phyloP scores from a whole-genome alignment of 257 asterid genomes.

The Salvia rosmarinus region DNA sequence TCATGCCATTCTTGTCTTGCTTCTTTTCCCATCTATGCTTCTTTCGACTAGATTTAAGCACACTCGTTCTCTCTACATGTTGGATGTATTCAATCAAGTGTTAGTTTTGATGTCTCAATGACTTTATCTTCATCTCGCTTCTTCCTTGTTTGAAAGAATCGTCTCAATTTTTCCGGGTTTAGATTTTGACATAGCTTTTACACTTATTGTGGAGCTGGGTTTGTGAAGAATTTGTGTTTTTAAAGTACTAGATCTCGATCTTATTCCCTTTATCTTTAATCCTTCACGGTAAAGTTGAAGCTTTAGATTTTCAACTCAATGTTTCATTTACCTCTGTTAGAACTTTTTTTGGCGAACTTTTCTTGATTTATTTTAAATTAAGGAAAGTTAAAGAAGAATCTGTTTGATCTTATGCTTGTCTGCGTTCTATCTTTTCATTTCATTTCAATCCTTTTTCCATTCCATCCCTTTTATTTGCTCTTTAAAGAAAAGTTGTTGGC shows the following conservation, averaged over 20 bases:
- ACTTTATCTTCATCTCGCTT: conserved; percentile 44
- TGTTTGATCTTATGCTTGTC: conserved; percentile 25
- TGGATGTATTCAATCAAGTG: neutral
- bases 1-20: conserved; percentile 22
- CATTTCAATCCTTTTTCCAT: neutral
- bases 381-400: conserved; percentile 15
- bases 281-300: conserved; percentile 23
- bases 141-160: conserved; percentile 27
- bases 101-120: conserved; percentile 29
- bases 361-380: neutral
- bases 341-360: conserved; percentile 1
- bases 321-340: conserved; percentile 29
- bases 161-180: conserved; percentile 10
- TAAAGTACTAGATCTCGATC: conserved; percentile 43
- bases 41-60: conserved; percentile 35
- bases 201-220: conserved; percentile 22
- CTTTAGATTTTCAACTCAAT: conserved; percentile 34
- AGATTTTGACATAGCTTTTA: conserved; percentile 13
- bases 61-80: conserved; percentile 18
- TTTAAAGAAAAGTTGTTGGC: conserved; percentile 22
- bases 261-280: conserved; percentile 21
- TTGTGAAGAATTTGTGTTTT: conserved; percentile 6
- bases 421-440: conserved; percentile 31
- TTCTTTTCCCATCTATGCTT: conserved; percentile 21
- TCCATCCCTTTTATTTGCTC: neutral